Evolutionary conservation across 345 rosid species (phyloP).

Genomic region (Tarenaya hassleriana): DNA sequence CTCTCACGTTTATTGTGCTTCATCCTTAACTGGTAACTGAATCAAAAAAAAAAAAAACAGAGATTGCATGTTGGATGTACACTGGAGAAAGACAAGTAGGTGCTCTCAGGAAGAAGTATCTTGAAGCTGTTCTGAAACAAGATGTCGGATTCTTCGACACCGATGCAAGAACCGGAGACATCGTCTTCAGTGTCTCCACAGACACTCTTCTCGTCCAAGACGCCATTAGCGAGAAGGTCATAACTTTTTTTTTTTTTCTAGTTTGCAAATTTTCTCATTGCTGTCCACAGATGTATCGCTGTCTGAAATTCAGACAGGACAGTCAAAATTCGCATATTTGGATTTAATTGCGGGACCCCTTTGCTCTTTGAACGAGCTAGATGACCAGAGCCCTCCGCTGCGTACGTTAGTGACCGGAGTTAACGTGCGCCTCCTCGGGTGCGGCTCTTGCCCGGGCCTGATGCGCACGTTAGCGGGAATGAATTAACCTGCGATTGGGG

Average conservation of each 20-base stretch:
- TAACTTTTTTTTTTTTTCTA: background rate
- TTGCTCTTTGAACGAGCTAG: conserved; percentile 21
- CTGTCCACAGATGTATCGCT: too few relatives aligned
- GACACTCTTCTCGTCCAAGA: conserved; percentile 89
- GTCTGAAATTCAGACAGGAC: background rate
- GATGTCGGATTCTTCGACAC: conserved; percentile 80
- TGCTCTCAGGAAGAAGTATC: conserved; percentile 63
- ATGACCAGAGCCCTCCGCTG: conserved; percentile 1
- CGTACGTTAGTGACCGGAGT: conserved; percentile 20
- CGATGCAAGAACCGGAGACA: conserved; percentile 84
- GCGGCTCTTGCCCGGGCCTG: background rate
- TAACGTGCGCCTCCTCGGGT: conserved; percentile 22
- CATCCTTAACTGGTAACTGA: too few relatives aligned
- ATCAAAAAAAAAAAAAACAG: too few relatives aligned
- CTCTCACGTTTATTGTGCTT: too few relatives aligned
- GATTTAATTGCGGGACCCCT: conserved; percentile 44
- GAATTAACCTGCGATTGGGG: conserved; percentile 31
- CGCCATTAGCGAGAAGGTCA: conserved; percentile 96
- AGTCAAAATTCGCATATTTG: conserved; percentile 20
- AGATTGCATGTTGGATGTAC: conserved; percentile 89
- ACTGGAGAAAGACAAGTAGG: conserved; percentile 82
- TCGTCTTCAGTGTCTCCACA: conserved; percentile 88
- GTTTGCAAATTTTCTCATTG: too few relatives aligned
- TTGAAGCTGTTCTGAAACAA: conserved; percentile 76
- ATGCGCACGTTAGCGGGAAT: conserved; percentile 39